A percentile compares a stretch with the other conserved stretches of the same genome.
phyloP scores from a whole-genome alignment of 805 yeast species.

The Teunomyces funiuensis region DNA sequence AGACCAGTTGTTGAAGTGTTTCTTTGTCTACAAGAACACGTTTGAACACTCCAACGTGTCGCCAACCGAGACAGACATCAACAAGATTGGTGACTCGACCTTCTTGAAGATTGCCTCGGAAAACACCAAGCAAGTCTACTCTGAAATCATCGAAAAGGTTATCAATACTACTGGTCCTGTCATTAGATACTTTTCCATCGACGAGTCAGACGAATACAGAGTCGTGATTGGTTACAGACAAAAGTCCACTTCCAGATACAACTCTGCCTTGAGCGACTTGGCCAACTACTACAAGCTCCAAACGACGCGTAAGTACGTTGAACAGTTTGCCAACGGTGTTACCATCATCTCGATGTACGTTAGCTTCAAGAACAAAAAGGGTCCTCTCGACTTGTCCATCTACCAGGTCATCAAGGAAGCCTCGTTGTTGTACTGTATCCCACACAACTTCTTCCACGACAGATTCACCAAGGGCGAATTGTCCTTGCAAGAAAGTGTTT shows the following conservation, averaged over 20 bases:
- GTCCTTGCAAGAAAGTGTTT: slow-evolving; percentile 91
- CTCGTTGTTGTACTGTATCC: slow-evolving; percentile 86
- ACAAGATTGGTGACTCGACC: slow-evolving; percentile 72
- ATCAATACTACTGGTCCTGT: slow-evolving; percentile 84
- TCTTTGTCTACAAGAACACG: slow-evolving; percentile 76
- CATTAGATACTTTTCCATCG: slow-evolving; percentile 79
- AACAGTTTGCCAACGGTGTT: slow-evolving; percentile 86
- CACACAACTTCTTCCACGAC: slow-evolving; percentile 76
- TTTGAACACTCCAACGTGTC: slow-evolving; percentile 20
- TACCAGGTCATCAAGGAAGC: slow-evolving; percentile 93
- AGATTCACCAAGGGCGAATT: slow-evolving; percentile 72
- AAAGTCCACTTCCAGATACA: slow-evolving; percentile 80
- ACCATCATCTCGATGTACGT: slow-evolving; percentile 86
- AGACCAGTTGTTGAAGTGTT: slow-evolving; percentile 60
- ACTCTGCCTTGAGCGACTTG: slow-evolving; percentile 80
- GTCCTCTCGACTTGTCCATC: slow-evolving; percentile 69
- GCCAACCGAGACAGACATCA: slow-evolving; percentile 50
- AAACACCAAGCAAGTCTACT: slow-evolving; percentile 77
- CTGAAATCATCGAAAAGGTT: slow-evolving; percentile 68
- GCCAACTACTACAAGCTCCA: slow-evolving; percentile 85
- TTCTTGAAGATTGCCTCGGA: slow-evolving; percentile 75
- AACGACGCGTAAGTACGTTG: slow-evolving; percentile 88
- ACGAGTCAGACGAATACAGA: slow-evolving; percentile 79
- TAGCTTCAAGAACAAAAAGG: slow-evolving; percentile 53
- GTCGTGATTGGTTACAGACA: slow-evolving; percentile 86